Percentiles rank a stretch among this genome's conserved stretches.
phyloP scores from a whole-genome alignment of 225 moss, liverwort and hornwort species.

The Polytrichum formosum region DNA sequence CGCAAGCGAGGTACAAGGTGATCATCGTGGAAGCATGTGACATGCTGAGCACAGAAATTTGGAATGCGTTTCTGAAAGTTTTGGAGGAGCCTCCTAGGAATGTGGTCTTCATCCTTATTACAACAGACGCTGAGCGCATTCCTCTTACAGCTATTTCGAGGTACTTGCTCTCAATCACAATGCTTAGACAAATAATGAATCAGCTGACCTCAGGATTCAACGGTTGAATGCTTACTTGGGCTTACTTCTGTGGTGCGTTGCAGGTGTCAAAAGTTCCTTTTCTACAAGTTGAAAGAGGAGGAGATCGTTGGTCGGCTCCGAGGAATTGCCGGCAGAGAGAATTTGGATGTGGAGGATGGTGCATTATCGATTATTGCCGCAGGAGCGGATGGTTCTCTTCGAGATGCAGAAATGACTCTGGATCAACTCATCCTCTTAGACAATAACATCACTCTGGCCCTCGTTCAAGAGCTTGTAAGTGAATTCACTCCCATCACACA shows the following conservation, averaged over 20 bases:
- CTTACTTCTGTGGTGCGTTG: too few species aligned
- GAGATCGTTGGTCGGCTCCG: constrained; percentile 66
- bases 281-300: constrained; percentile 69
- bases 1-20: constrained; percentile 59
- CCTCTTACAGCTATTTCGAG: constrained; percentile 67
- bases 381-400: constrained; percentile 69
- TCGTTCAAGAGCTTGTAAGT: constrained; percentile 79
- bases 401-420: constrained; percentile 76
- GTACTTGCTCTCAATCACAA: neutral
- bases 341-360: constrained; percentile 51
- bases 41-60: constrained; percentile 56
- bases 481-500: neutral
- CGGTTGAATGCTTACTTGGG: too few species aligned
- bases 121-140: constrained; percentile 67
- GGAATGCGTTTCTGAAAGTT: constrained; percentile 79
- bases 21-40: constrained; percentile 89
- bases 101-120: constrained; percentile 78
- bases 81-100: constrained; percentile 78
- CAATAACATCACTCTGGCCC: constrained; percentile 49
- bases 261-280: constrained; percentile 78
- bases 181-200: neutral
- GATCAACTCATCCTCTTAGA: constrained; percentile 82
- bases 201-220: too few species aligned
- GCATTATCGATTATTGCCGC: constrained; percentile 67
- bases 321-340: constrained; percentile 49